Percentiles rank a stretch among this genome's conserved stretches.
Conservation (phyloP, 805 yeast genomes). For the Komagataella populi region DNA sequence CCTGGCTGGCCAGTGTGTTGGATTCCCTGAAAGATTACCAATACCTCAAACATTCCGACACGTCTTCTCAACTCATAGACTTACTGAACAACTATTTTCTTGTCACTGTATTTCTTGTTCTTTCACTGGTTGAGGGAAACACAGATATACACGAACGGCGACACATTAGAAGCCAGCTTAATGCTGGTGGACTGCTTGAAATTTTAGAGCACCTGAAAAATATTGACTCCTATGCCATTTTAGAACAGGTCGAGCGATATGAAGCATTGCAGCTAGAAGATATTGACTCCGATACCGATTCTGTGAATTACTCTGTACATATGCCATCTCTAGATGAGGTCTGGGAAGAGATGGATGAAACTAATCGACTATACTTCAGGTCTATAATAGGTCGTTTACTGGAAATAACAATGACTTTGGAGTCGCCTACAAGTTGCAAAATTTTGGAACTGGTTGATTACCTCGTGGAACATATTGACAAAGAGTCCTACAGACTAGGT, state of each 20-base stretch:
- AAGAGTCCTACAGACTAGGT: background rate
- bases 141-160: slow-evolving; percentile 24
- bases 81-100: slow-evolving; percentile 44
- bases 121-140: slow-evolving; percentile 41
- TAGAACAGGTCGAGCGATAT: slow-evolving; percentile 54
- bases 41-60: slow-evolving; percentile 17
- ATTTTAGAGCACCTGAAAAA: slow-evolving; percentile 22
- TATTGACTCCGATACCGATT: slow-evolving; percentile 20
- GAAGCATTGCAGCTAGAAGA: slow-evolving; percentile 43
- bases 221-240: slow-evolving; percentile 43
- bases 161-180: slow-evolving; percentile 45
- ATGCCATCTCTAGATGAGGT: background rate
- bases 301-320: background rate
- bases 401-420: background rate
- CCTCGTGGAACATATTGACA: background rate
- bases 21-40: slow-evolving; percentile 28
- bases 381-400: background rate
- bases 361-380: background rate
- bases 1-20: slow-evolving; percentile 59
- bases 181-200: slow-evolving; percentile 39
- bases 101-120: slow-evolving; percentile 56
- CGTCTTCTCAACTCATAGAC: background rate
- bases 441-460: slow-evolving; percentile 12
- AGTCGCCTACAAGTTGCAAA: background rate
- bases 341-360: background rate